Evolutionary conservation across 2,329 filamentous ascomycete species (phyloP).

Genomic region (Akanthomyces uredinophilus): DNA sequence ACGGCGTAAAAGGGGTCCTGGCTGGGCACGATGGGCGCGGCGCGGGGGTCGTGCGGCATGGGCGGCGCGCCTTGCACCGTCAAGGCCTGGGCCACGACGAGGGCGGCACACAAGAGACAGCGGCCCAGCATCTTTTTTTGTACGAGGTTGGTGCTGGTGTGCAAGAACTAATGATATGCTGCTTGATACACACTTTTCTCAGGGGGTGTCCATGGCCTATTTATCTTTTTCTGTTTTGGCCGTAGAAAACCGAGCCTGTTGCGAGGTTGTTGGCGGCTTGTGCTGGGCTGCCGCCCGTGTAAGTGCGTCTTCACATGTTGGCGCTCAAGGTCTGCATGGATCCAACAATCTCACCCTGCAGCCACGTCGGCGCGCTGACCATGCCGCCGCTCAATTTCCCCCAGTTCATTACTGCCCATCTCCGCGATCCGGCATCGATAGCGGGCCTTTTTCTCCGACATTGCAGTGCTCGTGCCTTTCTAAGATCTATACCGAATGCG

Average conservation of each 20-base stretch:
- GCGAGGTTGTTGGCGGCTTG: not conserved
- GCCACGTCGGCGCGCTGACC: not conserved
- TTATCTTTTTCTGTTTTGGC: not conserved
- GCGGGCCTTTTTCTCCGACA: not conserved
- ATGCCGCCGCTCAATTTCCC: not conserved
- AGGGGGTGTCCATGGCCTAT: not conserved
- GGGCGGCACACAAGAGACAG: not conserved
- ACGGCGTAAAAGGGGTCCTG: slow-evolving; percentile 19
- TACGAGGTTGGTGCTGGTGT: too few species aligned
- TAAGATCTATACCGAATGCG: not conserved
- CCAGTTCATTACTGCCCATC: not conserved
- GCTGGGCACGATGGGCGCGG: slow-evolving; percentile 12
- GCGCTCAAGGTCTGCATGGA: not conserved
- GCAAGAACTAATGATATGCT: not conserved
- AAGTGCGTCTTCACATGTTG: not conserved
- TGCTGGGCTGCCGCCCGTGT: not conserved
- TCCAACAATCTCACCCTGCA: not conserved
- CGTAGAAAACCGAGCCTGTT: not conserved
- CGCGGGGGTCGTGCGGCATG: not conserved
- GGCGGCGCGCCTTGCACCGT: not conserved
- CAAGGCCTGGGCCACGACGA: not conserved
- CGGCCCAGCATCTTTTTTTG: not conserved
- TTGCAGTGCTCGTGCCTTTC: not conserved
- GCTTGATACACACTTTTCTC: not conserved
- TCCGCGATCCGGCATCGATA: not conserved